Base-by-base conservation (phyloP, 192 early-diverging fungal genomes). In the Entomortierella lignicola region DNA sequence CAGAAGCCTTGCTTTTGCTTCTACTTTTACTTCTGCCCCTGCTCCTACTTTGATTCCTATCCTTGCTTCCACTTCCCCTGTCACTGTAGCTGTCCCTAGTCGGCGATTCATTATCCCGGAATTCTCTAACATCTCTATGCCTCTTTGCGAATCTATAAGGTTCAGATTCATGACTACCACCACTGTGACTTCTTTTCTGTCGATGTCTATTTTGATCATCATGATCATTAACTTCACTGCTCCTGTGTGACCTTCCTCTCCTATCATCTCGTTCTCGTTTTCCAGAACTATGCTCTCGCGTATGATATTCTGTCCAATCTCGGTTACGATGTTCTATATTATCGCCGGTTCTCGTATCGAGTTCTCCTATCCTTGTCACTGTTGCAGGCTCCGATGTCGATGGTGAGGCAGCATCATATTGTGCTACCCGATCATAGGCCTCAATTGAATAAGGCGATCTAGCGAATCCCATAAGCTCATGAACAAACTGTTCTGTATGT, bases 381-480 rank as follows among this genome's bases (percentile, higher is more conserved):
- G 17, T 8, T 25, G 25, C 25, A 0, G 67, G 3, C 31, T 31
- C 30, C 5, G 66, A 48, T n/a, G 56, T 48, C 23, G 56, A 39
- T 37, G 20, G 11, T 21, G 63, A 27, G 2, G 52, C 4, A 1
- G 27, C 20, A 34, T 52, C 68, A 37, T 79, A 79, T 47, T 79
- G 75, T 1, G 75, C 75, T 8, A 26, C 18, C 0, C 44, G 41
- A 44, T 79, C 75, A 37, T 79, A 79, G 1, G 67, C 63, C 42
- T 69, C 75, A 0, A 79, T 71, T 23, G 66, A 69, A 34, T 64
- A 64, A 0, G 75, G 67, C 4, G 75, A 79, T 51, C 75, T 70
- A 13, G 75, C 75, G 65, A 79, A 79, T 0, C 51, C 68, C 50
- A 69, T 65, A 7, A 79, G 27, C 32, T 79, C 75, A 55, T 79